Conservation (phyloP, 116 monocot genomes). For the Papilionanthe hybrid region DNA sequence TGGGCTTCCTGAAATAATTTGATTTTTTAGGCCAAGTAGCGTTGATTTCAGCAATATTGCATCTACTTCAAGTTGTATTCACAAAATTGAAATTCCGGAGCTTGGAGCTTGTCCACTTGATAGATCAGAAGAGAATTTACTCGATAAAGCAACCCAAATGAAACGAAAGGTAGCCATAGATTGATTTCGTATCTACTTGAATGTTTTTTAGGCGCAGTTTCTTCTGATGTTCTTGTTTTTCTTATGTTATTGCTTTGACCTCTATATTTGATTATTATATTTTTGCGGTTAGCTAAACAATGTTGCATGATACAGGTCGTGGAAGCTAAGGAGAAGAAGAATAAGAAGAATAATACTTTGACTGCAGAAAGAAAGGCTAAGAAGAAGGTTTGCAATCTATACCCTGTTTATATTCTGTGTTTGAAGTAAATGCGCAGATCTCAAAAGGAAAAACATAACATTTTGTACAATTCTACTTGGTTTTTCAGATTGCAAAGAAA, state of each 20-base stretch:
- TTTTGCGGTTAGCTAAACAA: neutral
- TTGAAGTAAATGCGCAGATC: neutral
- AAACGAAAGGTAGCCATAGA: conserved; percentile 4
- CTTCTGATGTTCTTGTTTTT: neutral
- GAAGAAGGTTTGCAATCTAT: conserved; percentile 32
- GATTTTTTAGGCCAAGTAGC: neutral
- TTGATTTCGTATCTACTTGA: neutral
- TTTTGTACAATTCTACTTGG: conserved; percentile 4
- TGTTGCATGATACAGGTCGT: conserved; percentile 16
- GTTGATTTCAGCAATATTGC: neutral
- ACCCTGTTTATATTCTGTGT: neutral
- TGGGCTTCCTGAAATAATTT: neutral
- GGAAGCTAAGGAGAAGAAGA: conserved; percentile 26
- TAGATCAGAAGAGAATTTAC: neutral
- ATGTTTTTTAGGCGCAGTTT: neutral
- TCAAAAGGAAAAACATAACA: neutral
- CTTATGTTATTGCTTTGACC: neutral
- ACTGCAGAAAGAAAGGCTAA: conserved; percentile 45
- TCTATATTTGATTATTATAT: neutral
- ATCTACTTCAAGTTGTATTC: neutral
- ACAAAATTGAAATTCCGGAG: neutral
- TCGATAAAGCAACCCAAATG: neutral
- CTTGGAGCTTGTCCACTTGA: neutral
- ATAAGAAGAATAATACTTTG: conserved; percentile 16
- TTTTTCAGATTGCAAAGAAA: conserved; percentile 68